phyloP scores from a whole-genome alignment of 1,284 basidiomycete species.

The Athelia psychrophila region DNA sequence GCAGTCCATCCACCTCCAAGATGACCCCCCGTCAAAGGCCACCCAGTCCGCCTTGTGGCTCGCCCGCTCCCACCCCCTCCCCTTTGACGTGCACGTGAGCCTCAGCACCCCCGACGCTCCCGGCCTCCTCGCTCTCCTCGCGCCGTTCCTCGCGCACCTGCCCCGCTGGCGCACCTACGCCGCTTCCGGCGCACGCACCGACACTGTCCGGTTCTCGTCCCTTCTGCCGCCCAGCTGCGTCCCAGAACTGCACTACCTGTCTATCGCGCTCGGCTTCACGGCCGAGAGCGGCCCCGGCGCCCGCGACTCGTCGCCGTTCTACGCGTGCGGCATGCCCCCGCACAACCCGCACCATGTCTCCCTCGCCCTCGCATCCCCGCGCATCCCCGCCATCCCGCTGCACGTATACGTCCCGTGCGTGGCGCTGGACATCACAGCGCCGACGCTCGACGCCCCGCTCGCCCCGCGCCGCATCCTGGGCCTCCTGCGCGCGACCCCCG shows the following conservation, averaged over 20 bases:
- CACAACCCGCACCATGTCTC: not conserved
- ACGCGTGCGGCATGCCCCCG: not conserved
- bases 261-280: not conserved
- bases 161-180: constrained; percentile 52
- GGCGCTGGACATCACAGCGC: not conserved
- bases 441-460: not conserved
- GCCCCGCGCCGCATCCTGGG: constrained; percentile 43
- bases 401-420: constrained; percentile 11
- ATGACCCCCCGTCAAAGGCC: constrained; percentile 36
- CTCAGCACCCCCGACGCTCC: constrained; percentile 39
- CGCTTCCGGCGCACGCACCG: constrained; percentile 32
- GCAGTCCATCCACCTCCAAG: constrained; percentile 52
- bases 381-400: not conserved
- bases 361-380: not conserved
- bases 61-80: constrained; percentile 45
- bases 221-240: not conserved
- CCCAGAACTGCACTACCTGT: not conserved
- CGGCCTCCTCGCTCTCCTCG: constrained; percentile 56
- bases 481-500: constrained; percentile 57
- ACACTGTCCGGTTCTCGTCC: constrained; percentile 10
- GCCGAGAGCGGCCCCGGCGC: not conserved
- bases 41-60: constrained; percentile 53
- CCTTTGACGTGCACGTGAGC: constrained; percentile 51
- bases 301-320: not conserved
- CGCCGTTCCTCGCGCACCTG: constrained; percentile 52